Evolutionary conservation across 2,329 filamentous ascomycete genomes (phyloP).

Genomic region (Chaetomiaceae sp.): DNA sequence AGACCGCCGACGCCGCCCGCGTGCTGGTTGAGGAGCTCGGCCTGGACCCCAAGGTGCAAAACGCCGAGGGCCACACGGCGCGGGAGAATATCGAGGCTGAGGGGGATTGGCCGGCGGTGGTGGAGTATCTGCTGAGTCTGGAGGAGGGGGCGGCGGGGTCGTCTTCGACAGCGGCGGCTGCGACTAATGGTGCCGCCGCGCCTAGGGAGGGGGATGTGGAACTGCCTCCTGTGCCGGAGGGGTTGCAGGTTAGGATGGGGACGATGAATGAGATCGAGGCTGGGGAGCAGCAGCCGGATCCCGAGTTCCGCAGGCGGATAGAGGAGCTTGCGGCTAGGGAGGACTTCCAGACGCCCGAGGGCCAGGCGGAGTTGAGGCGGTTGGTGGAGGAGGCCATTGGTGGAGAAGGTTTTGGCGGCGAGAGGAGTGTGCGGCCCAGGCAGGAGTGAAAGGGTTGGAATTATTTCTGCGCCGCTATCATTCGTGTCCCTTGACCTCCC

Average conservation of each 20-base stretch:
- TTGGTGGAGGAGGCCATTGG: slow-evolving; percentile 76
- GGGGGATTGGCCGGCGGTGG: slow-evolving; percentile 71
- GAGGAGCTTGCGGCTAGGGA: slow-evolving; percentile 79
- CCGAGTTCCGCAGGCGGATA: slow-evolving; percentile 79
- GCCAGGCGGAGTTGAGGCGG: slow-evolving; percentile 71
- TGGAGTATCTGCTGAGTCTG: slow-evolving; percentile 57
- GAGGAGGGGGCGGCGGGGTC: slow-evolving; percentile 26
- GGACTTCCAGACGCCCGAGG: slow-evolving; percentile 76
- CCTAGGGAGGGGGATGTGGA: slow-evolving; percentile 28
- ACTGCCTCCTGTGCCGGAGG: slow-evolving; percentile 65
- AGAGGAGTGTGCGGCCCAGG: slow-evolving; percentile 60
- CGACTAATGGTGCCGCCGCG: slow-evolving; percentile 20
- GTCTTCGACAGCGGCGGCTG: not conserved
- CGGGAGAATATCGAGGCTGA: slow-evolving; percentile 75
- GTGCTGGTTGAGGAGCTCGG: slow-evolving; percentile 78
- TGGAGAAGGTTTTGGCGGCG: slow-evolving; percentile 58
- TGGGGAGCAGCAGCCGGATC: slow-evolving; percentile 62
- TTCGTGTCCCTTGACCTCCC: slow-evolving; percentile 50
- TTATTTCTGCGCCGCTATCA: slow-evolving; percentile 35
- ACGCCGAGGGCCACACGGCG: slow-evolving; percentile 74
- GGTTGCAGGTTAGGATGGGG: slow-evolving; percentile 71
- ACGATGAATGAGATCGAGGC: slow-evolving; percentile 62
- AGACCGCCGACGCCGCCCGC: slow-evolving; percentile 72
- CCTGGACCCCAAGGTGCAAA: slow-evolving; percentile 59
- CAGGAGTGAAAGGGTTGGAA: slow-evolving; percentile 42